These are phyloP conservation scores for Panicum virgatum DNA, from an alignment of 202 grass and related monocot genomes.

Conservation along the genomic window DNA sequence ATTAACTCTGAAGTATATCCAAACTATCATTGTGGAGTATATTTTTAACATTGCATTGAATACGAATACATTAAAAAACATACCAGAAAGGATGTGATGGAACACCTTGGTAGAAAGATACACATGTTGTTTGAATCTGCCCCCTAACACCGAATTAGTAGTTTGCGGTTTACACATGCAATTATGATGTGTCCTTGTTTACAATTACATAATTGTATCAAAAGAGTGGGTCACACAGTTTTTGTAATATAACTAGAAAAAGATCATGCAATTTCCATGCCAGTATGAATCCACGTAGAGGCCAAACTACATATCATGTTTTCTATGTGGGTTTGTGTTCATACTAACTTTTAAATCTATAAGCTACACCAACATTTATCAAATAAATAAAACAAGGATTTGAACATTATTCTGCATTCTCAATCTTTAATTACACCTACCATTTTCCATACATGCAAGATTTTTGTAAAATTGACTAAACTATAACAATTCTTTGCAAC, in stretches of 20 bases:
- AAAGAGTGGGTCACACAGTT: neutral
- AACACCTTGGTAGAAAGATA: neutral
- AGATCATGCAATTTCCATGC: neutral
- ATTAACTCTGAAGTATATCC: neutral
- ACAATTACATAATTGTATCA: neutral
- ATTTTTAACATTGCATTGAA: neutral
- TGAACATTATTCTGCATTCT: neutral
- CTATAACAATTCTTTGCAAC: neutral
- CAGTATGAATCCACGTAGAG: neutral
- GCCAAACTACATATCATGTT: neutral
- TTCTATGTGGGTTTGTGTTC: neutral
- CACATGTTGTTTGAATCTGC: neutral
- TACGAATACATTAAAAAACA: neutral
- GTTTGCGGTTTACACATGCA: neutral
- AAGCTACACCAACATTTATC: neutral
- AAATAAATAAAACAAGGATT: neutral
- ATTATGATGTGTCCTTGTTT: neutral
- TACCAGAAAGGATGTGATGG: neutral
- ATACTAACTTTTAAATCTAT: neutral
- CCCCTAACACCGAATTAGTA: fast-evolving
- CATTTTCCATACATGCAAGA: neutral
- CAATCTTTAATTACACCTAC: neutral
- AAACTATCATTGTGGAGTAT: neutral
- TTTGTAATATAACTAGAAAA: neutral
- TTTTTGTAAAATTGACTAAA: neutral